Base-by-base conservation (phyloP, 371 early-diverging fungal species). In the Cokeromyces recurvatus region DNA sequence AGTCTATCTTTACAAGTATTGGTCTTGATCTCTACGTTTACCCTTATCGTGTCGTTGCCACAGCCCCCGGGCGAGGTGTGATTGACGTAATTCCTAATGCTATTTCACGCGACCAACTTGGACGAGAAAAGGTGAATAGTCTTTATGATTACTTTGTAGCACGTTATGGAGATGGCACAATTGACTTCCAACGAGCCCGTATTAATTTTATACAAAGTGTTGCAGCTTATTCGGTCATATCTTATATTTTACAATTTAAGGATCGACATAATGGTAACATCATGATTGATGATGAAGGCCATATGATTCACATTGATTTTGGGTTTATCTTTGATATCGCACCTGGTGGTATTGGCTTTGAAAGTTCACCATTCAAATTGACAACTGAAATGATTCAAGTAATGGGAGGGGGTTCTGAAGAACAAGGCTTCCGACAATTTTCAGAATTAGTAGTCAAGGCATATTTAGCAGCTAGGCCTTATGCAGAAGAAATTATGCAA, bases 231-330 rank as follows among this genome's bases (percentile, higher is more conserved):
- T 97, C 97, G 2, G 78, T 99, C 16, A 86, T 99, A 29, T 82
- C 91, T 22, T 99, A 95, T 71, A 45, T 99, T 45, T 76, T 99
- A 25, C 94, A 95, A 62, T 90, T 99, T 68, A 99, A 99, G 68
- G 99, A 99, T 75, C 82, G 99, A 14, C 99, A 99, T 71, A 99
- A 99, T 65, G 99, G 99, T 39, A 99, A 99, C 66, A 98, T 99
- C 51, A 97, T 99, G 99, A 69, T 99, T 48, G 98, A 99, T 56
- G 90, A 93, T 46, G 78, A 87, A 40, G 99, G 99, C 0, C 96
- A 98, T 64, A 85, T 99, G 20, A 80, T 99, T 53, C 99, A 99
- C 64, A 99, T 99, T 47, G 99, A 99, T 68, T 99, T 99, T 68
- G 99, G 99, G 8, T 99, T 98, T 64, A 98, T 99, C 45, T 79